Base-by-base conservation (phyloP, 371 early-diverging fungal genomes). In the Umbelopsis sp. region DNA sequence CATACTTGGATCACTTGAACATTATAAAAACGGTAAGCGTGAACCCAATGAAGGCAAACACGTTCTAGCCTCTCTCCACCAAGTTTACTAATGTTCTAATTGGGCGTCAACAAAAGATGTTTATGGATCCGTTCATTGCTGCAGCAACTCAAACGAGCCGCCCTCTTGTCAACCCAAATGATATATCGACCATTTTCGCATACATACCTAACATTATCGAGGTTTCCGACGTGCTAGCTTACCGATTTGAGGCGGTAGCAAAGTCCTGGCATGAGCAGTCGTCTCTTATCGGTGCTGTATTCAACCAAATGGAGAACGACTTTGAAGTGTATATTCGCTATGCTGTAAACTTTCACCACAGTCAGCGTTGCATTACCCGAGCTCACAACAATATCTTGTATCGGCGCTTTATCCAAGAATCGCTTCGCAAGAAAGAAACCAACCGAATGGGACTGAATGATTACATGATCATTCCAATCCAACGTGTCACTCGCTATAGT, bases 381-480 rank as follows among this genome's bases (percentile, higher is more conserved):
- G 66, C 63, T 6, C 57, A 72, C 29, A 65, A 72, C 50, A 72
- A 66, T 10, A 62, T 66, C 20, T 57, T 70, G 16, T 72, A 53
- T 63, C 66, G 70, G 9, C 69, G 65, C 29, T 69, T 72, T 48
- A 63, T 72, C 24, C 70, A 79, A 76, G 73, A 77, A 44, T 72
- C 81, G n/a, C 66, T 73, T 63, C 73, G 76, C 22, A 77, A 76
- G 68, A 81, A 78, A 70, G 75, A 80, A 62, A 74, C 73, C 32
- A 76, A 73, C 57, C 69, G 72, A 18, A 74, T 80, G 68, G 73
- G 69, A n/a, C 67, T 80, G 41, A 67, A 71, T 20, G 79, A 79
- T 53, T 80, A 80, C 63, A 71, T 79, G 75, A 80, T 80, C 66
- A 76, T 79, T 63, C 81, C 81, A n/a, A 80, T 80, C 67, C 81